Evolutionary conservation across 805 yeast species (phyloP), one percentile per base, ranked within the genome.

Genomic region (Ogataea philodendri): DNA sequence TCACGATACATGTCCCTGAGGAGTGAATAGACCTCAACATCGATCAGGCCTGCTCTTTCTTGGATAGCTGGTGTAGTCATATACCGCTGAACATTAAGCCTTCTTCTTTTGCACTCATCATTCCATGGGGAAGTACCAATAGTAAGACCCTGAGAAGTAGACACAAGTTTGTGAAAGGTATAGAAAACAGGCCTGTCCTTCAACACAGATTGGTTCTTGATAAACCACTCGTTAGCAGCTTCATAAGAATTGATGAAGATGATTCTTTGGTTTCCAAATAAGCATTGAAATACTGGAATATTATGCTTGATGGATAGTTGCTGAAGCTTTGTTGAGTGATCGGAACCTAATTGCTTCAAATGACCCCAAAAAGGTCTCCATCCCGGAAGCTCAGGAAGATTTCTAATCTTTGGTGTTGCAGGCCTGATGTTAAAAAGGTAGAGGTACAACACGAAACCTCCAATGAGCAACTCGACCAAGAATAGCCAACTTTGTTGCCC

Each of bases 111-210:
- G 31, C 67, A 62, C 7, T 59, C 50, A n/a, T 60, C 68, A 24
- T 59, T 53, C 65, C 66, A 66, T 3, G 70, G 70, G 4, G 70
- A 63, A 3, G 70, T 65, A 7, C 70, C 70, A 23, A 65, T 65
- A 1, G 70, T 66, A 23, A 61, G 58, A 4, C 70, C 57, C 37
- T 69, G 44, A 48, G 67, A 32, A 45, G 61, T 20, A 14, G n/a
- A 48, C 11, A 46, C 51, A 8, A 49, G 30, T 26, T 48, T 48
- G 30, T 48, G 52, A 22, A 48, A 49, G 2, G 54, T 49, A 32
- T 49, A 49, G 26, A 49, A 46, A 5, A 49, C 31, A 5, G 54
- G 54, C 21, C 54, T 38, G 30, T 49, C 53, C 8, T 41, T 48
- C 9, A 49, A 28, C n/a, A 42, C 30, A 8, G 48, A 37, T 20